Evolutionary conservation across 768 basidiomycete species (phyloP), one percentile per base, ranked within the genome.

Genomic region (Exsudoporus frostii): DNA sequence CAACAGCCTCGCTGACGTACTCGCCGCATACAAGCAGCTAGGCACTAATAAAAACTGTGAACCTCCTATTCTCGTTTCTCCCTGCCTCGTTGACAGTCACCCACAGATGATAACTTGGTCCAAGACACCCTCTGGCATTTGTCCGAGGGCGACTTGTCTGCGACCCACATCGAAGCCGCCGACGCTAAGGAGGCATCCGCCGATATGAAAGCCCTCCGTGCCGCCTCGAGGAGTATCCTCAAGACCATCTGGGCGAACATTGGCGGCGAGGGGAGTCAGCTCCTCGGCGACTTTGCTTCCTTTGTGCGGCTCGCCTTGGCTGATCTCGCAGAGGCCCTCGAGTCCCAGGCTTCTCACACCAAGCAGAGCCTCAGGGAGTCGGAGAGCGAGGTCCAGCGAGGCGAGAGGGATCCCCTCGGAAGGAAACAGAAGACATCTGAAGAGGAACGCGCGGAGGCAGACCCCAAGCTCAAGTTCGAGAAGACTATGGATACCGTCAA

Each of bases 71-170:
- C 24, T 37, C 13, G 0, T 33, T 24, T 29, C 10, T 3, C 17
- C 39, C 19, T 22, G 1, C 19, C 4, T 27, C 6, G 19, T 30
- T 55, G 46, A 59, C 53, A 25, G 4, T 20, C 4, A 43, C 39
- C 42, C 38, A 14, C 48, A 89, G 86, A 75, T 50, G 87, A 88
- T 55, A 78, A 86, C 53, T 52, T 83, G 41, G 63, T 89, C 2
- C 88, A 90, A 61, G 71, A 84, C 54, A 80, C 82, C 6, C 67
- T 88, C 34, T 88, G 81, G 79, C 82, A 87, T 58, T 69, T 90
- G 30, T 72, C 76, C 5, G 72, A 83, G 58, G 79, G 78, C 22
- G 82, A 88, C 53, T 50, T 82, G 33, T 64, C 71, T 15, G 62
- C 68, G 1, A 72, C 77, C 4, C 63, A 68, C 5, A 63, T 79